Evolutionary conservation across 345 rosid species (phyloP).

Genomic region (Salix exigua): DNA sequence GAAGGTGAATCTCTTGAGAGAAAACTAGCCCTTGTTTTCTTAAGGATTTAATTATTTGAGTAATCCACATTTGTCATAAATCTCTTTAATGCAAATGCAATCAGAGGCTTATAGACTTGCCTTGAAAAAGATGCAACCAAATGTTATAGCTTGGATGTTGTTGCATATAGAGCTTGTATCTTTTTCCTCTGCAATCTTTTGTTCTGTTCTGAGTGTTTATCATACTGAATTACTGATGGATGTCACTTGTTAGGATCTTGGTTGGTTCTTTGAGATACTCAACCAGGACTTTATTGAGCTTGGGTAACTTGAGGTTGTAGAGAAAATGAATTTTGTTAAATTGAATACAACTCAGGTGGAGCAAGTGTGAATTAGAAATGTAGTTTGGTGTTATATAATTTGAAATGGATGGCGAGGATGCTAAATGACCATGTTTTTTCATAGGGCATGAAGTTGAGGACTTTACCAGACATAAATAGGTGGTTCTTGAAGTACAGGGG

Average conservation of each 20-base stretch:
- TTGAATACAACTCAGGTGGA: not conserved
- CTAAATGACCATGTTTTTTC: not conserved
- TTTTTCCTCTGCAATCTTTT: not conserved
- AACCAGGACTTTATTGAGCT: not conserved
- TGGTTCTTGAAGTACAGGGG: not conserved
- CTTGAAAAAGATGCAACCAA: not conserved
- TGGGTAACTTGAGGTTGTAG: not conserved
- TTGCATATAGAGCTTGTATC: not conserved
- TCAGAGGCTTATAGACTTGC: not conserved
- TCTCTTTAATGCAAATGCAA: not conserved
- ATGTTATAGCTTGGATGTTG: not conserved
- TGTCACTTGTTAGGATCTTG: not conserved
- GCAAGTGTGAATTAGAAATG: not conserved
- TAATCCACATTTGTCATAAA: not conserved
- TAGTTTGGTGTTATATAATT: not conserved
- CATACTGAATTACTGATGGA: not conserved
- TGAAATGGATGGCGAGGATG: not conserved
- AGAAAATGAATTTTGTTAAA: not conserved
- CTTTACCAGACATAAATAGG: not conserved
- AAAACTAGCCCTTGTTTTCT: not conserved
- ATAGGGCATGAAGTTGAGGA: not conserved
- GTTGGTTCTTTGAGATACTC: not conserved
- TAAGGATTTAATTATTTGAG: not conserved
- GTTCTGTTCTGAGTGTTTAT: not conserved
- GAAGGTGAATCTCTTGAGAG: not conserved